phyloP scores from a whole-genome alignment of 2,329 filamentous ascomycete genomes.

The Colletotrichum spinosum region DNA sequence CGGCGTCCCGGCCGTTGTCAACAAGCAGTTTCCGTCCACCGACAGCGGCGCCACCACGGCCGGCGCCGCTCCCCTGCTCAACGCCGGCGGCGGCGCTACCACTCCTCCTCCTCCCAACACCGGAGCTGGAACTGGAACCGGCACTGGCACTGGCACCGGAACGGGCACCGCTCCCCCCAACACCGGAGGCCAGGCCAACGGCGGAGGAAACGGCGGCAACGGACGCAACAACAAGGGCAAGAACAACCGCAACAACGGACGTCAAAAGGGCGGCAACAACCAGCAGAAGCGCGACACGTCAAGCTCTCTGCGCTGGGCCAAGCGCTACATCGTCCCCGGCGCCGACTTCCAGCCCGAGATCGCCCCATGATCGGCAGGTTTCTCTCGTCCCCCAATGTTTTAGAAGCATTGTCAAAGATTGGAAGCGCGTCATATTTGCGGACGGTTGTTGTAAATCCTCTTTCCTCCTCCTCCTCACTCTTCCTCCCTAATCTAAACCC shows the following conservation, averaged over 20 bases:
- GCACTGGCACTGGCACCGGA: too few species aligned
- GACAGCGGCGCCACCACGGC: conserved; percentile 23
- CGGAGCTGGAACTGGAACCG: too few species aligned
- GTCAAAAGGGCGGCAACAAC: neutral
- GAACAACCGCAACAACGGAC: conserved; percentile 1
- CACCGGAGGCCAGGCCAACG: too few species aligned
- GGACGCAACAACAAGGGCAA: conserved; percentile 15
- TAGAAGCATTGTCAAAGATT: neutral
- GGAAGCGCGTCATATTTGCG: too few species aligned
- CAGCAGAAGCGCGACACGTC: conserved; percentile 8
- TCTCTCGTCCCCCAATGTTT: neutral
- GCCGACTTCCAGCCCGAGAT: conserved; percentile 26
- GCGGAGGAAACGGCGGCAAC: neutral
- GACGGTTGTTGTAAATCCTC: too few species aligned
- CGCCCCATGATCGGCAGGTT: conserved; percentile 9
- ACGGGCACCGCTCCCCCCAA: too few species aligned
- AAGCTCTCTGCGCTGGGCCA: conserved; percentile 27
- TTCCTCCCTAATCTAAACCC: conserved; percentile 18
- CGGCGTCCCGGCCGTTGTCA: conserved; percentile 42
- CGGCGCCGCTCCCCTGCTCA: conserved; percentile 4
- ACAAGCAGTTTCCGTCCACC: conserved; percentile 44
- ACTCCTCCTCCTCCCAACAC: neutral
- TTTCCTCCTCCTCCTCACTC: neutral
- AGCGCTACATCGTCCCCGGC: conserved; percentile 27
- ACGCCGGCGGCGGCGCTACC: conserved; percentile 34